Evolutionary conservation across 2,329 filamentous ascomycete species (phyloP), one percentile per base, ranked within the genome.

Genomic region (Penicillium sp.): DNA sequence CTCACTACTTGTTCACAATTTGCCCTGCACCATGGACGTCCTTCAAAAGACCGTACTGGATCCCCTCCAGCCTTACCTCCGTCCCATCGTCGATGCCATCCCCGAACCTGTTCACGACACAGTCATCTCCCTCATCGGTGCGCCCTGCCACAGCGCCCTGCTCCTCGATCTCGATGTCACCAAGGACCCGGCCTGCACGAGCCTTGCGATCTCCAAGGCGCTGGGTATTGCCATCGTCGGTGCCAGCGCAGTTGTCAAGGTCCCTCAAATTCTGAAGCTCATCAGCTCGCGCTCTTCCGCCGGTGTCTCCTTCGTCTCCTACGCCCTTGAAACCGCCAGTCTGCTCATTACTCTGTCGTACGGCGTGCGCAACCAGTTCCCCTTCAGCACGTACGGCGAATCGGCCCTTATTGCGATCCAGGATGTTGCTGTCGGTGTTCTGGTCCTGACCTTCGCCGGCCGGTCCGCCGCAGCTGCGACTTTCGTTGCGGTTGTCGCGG

Each of bases 361-460:
- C 80, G 96, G 96, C 72, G 81, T 90, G 60, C 90, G 94, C 69
- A 90, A 91, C 67, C 87, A 86, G 20, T 97, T 96, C 64, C 93
- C 94, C 3, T 97, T 99, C 76, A 95, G 88, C 81, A 99, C 94
- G 9, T 99, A 89, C 72, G 94, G 94, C 72, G 94, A 99, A 82
- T 93, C 91, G 23, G 91, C 89, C 30, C 80, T 97, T 67, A 97
- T 99, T 63, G 83, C 94, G 43, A 86, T 87, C 52, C 94, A 99
- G 78, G 96, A 99, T 74, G 84, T 97, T 36, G 84, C 91, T 54
- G 96, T 99, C 69, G 87, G 88, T 4, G 84, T 91, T 43, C 75
- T 97, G 64, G 91, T 99, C 34, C 78, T 99, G 70, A 87, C 89
- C 69, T 97, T 91, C 72, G 86, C 84, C 52, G 88, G 89, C 8